phyloP scores from a whole-genome alignment of 2,329 filamentous ascomycete species.

The Cryphonectria carpinicola region DNA sequence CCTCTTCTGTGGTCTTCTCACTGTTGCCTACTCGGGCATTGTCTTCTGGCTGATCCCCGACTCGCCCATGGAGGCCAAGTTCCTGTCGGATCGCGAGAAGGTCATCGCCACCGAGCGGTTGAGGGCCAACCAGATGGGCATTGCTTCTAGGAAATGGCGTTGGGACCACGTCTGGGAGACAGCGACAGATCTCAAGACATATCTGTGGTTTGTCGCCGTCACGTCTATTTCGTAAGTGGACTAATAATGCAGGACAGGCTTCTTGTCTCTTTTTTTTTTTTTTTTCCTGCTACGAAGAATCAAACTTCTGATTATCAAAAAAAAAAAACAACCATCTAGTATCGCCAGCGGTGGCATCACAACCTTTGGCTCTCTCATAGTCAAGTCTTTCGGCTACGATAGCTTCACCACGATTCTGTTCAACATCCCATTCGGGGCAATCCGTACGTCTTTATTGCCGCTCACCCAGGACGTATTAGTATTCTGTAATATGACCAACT shows the following conservation, averaged over 20 bases:
- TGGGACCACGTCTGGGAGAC: slow-evolving; percentile 48
- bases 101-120: slow-evolving; percentile 61
- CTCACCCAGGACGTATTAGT: no score
- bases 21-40: slow-evolving; percentile 52
- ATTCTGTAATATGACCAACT: not conserved
- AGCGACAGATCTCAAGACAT: slow-evolving; percentile 46
- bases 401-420: slow-evolving; percentile 61
- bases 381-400: slow-evolving; percentile 60
- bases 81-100: slow-evolving; percentile 59
- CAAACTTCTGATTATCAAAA: not conserved
- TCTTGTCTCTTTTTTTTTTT: not conserved
- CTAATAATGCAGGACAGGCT: no score
- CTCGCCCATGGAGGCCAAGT: slow-evolving; percentile 63
- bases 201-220: slow-evolving; percentile 49
- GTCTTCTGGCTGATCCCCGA: slow-evolving; percentile 66
- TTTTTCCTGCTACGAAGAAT: slow-evolving; percentile 20
- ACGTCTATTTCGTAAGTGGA: slow-evolving; percentile 54
- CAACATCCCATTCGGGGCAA: slow-evolving; percentile 63
- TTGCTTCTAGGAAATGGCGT: slow-evolving; percentile 44
- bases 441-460: slow-evolving; percentile 34
- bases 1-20: slow-evolving; percentile 54
- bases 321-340: slow-evolving; percentile 27
- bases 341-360: slow-evolving; percentile 61
- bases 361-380: slow-evolving; percentile 62
- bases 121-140: slow-evolving; percentile 53